These are phyloP conservation scores for Stemphylium beticola DNA, from an alignment of 2,329 filamentous ascomycete genomes.

Conservation along the genomic window DNA sequence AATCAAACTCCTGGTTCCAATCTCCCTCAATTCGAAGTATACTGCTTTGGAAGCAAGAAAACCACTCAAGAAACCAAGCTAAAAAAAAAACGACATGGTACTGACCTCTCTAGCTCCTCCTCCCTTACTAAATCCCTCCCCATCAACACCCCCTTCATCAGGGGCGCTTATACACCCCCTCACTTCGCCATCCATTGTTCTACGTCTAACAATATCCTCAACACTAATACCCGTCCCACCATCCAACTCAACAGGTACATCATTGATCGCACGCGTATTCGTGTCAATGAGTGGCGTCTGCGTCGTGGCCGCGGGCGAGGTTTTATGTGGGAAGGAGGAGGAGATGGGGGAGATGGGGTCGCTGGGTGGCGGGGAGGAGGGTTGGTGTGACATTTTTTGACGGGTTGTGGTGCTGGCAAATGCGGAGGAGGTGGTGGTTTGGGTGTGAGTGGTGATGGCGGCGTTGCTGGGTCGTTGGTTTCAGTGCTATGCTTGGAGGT, in stretches of 20 bases:
- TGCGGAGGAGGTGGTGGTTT: too few species aligned
- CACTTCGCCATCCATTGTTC: constrained; percentile 17
- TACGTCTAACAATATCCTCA: constrained; percentile 28
- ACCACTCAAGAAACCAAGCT: too few species aligned
- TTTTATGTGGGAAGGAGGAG: constrained; percentile 40
- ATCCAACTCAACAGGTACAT: constrained; percentile 54
- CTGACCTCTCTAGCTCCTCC: constrained; percentile 33
- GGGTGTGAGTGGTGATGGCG: too few species aligned
- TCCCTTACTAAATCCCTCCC: constrained; percentile 23
- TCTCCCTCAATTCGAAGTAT: too few species aligned
- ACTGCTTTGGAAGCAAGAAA: too few species aligned
- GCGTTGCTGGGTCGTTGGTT: too few species aligned
- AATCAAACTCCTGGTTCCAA: too few species aligned
- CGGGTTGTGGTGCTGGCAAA: not conserved
- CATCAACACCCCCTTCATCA: constrained; percentile 39
- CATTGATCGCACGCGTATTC: constrained; percentile 51
- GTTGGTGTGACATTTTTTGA: not conserved
- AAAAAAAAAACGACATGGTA: not conserved
- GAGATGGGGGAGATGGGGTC: constrained; percentile 32
- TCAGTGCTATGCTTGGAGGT: too few species aligned
- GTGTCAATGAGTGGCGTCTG: constrained; percentile 47
- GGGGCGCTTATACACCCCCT: constrained; percentile 17
- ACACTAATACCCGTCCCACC: constrained; percentile 32
- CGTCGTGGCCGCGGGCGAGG: constrained; percentile 27
- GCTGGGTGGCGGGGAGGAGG: constrained; percentile 15